Conservation (phyloP, 2,329 filamentous ascomycete species). For the Apiospora hydei region DNA sequence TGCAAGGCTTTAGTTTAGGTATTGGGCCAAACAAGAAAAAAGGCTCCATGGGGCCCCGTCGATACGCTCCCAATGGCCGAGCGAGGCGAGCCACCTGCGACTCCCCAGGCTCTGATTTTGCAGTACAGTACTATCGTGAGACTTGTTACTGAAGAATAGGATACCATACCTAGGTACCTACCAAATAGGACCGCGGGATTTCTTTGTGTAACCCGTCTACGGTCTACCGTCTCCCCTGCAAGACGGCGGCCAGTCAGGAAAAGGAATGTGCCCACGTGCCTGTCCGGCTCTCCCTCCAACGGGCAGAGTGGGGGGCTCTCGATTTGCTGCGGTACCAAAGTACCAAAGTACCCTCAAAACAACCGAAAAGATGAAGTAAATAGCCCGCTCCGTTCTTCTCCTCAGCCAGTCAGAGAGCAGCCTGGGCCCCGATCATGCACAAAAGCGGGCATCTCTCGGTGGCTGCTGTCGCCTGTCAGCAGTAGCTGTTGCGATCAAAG, state of each 20-base stretch:
- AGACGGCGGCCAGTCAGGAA: background rate
- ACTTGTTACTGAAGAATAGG: background rate
- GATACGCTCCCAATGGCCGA: background rate
- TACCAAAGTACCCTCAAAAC: background rate
- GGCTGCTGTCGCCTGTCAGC: background rate
- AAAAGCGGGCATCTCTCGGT: constrained; percentile 1
- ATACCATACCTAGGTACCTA: no score
- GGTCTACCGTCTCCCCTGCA: background rate
- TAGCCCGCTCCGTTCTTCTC: background rate
- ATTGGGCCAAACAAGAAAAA: background rate
- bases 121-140: background rate
- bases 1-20: background rate
- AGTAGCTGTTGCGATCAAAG: background rate
- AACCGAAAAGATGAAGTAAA: background rate
- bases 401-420: constrained; percentile 7
- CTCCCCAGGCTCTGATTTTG: background rate
- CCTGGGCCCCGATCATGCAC: background rate
- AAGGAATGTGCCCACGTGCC: constrained; percentile 17
- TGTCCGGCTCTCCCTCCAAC: background rate
- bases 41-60: background rate
- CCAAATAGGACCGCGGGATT: background rate
- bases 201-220: background rate
- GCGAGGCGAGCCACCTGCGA: background rate
- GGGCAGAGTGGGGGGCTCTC: constrained; percentile 7
- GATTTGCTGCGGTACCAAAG: background rate